Evolutionary conservation across 2,329 filamentous ascomycete species (phyloP).

Genomic region (Cladosporium sp.): DNA sequence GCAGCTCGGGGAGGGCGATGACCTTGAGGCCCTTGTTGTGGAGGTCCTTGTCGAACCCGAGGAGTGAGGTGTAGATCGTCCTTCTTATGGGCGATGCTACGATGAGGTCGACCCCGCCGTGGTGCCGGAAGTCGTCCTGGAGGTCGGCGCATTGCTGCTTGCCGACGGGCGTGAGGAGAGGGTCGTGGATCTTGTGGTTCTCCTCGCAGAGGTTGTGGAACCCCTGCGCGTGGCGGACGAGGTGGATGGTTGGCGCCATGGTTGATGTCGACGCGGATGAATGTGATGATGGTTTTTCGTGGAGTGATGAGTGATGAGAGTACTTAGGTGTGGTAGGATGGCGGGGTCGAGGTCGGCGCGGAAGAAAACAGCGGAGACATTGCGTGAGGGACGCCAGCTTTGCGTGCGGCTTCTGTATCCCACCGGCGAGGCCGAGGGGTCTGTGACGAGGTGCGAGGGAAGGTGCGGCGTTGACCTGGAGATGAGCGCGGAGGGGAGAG

Average conservation of each 20-base stretch:
- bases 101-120: slow-evolving; percentile 60
- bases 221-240: slow-evolving; percentile 68
- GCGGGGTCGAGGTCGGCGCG: not conserved
- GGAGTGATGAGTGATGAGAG: not conserved
- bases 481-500: not conserved
- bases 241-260: slow-evolving; percentile 49
- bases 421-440: not conserved
- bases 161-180: slow-evolving; percentile 69
- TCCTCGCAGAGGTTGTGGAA: slow-evolving; percentile 69
- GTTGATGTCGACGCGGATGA: not conserved
- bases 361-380: not conserved
- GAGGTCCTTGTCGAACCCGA: slow-evolving; percentile 58
- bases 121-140: slow-evolving; percentile 56
- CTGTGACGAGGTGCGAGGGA: not conserved
- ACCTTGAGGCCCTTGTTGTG: slow-evolving; percentile 44
- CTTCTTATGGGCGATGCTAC: slow-evolving; percentile 74
- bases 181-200: slow-evolving; percentile 71
- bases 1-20: slow-evolving; percentile 64
- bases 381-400: not conserved
- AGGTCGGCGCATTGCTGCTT: slow-evolving; percentile 66
- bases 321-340: not conserved
- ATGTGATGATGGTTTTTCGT: not conserved
- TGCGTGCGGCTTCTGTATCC: not conserved
- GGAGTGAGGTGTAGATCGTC: slow-evolving; percentile 71
- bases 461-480: not conserved